Conservation (phyloP, 208 protist species). For the Trypanosoma rangeli region DNA sequence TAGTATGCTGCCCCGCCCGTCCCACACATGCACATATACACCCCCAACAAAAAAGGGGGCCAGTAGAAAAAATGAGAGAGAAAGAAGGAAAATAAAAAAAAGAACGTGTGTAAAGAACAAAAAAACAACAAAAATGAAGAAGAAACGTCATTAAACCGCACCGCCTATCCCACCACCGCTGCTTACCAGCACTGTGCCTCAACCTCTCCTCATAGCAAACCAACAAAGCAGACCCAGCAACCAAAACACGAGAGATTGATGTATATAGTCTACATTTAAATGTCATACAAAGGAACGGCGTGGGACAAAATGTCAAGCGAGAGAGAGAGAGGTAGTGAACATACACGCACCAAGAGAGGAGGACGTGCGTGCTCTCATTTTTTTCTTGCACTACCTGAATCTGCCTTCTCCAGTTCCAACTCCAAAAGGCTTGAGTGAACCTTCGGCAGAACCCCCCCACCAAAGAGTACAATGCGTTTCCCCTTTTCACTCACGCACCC, state of each 20-base stretch:
- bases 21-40: constrained; percentile 6
- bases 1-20: not conserved
- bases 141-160: no score
- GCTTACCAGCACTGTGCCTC: not conserved
- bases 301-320: no score
- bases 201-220: not conserved
- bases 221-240: not conserved
- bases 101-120: not conserved
- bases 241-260: not conserved
- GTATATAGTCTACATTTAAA: not conserved
- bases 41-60: not conserved
- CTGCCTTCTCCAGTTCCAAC: constrained; percentile 39
- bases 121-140: not conserved
- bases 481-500: constrained; percentile 32
- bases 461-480: constrained; percentile 36
- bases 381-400: constrained; percentile 26
- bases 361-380: not conserved
- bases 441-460: constrained; percentile 30
- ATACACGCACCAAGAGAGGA: constrained; percentile 1
- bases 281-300: no score
- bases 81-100: constrained; percentile 8
- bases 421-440: constrained; percentile 34
- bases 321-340: not conserved
- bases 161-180: not conserved
- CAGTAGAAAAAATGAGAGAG: constrained; percentile 15